Conservation (phyloP, 768 basidiomycete genomes). For the Pleurotus pulmonarius region DNA sequence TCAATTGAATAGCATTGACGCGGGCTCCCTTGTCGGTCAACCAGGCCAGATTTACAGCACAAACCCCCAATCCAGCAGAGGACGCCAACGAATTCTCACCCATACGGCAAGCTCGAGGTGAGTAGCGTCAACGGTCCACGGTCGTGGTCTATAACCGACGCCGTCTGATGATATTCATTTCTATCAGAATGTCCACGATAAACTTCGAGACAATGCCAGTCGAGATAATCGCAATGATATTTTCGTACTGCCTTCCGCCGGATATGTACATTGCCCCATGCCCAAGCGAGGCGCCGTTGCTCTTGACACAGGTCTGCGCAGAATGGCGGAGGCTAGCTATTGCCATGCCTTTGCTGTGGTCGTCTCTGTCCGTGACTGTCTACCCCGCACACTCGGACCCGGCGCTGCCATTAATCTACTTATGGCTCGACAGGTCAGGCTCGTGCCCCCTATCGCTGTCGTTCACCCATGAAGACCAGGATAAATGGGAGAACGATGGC, state of each 20-base stretch:
- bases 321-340: slow-evolving; percentile 4
- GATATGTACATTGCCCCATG: slow-evolving; percentile 21
- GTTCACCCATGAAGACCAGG: background rate
- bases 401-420: slow-evolving; percentile 1
- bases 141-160: no score
- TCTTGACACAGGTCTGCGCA: slow-evolving; percentile 7
- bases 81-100: background rate
- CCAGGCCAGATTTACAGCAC: no score
- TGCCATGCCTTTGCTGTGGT: slow-evolving; percentile 6
- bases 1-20: background rate
- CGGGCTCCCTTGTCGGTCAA: no score
- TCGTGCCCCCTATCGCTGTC: slow-evolving; percentile 6
- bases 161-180: background rate
- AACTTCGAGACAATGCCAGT: background rate
- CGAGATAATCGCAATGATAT: slow-evolving; percentile 39
- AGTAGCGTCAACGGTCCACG: no score
- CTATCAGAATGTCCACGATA: background rate
- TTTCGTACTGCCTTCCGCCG: slow-evolving; percentile 54
- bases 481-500: slow-evolving; percentile 2
- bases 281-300: slow-evolving; percentile 5
- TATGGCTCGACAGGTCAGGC: slow-evolving; percentile 5
- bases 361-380: background rate
- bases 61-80: no score
- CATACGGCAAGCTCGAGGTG: background rate
- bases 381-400: slow-evolving; percentile 5